These are phyloP conservation scores for Lodderomyces orthopsilosis DNA, from an alignment of 1,139 yeast species.

Conservation along the genomic window DNA sequence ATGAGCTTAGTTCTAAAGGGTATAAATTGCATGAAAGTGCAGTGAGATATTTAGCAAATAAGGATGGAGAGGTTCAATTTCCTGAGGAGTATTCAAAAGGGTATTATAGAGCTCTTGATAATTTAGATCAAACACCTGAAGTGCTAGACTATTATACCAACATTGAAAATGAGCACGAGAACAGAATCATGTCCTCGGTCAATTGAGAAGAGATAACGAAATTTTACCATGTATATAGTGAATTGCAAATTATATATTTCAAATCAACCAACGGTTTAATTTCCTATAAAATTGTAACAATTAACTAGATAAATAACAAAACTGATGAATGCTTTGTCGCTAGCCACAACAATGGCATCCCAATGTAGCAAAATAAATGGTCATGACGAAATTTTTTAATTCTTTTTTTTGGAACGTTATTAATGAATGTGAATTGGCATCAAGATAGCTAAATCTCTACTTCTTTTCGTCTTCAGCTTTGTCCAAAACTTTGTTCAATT, in stretches of 20 bases:
- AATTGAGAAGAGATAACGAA: no score
- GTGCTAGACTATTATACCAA: slow-evolving; percentile 75
- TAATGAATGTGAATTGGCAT: background rate
- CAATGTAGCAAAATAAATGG: background rate
- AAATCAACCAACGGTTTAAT: background rate
- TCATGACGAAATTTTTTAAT: slow-evolving; percentile 2
- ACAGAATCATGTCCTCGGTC: slow-evolving; percentile 9
- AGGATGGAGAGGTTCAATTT: slow-evolving; percentile 56
- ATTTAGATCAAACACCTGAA: slow-evolving; percentile 74
- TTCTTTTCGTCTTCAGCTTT: slow-evolving; percentile 35
- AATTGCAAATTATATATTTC: background rate
- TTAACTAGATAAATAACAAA: slow-evolving; percentile 1
- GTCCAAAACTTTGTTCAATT: slow-evolving; percentile 57
- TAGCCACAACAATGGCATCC: background rate
- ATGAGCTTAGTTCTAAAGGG: slow-evolving; percentile 49
- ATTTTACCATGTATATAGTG: slow-evolving; percentile 3
- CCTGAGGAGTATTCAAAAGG: slow-evolving; percentile 50
- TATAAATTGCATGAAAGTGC: slow-evolving; percentile 69
- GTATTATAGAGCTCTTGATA: slow-evolving; percentile 55
- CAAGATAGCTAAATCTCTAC: background rate
- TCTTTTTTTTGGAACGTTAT: background rate
- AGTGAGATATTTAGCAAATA: slow-evolving; percentile 63
- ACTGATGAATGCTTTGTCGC: background rate
- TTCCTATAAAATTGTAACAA: background rate
- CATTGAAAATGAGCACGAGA: slow-evolving; percentile 24